phyloP scores from a whole-genome alignment of 2,329 filamentous ascomycete species.

The Rachicladosporium sp. region DNA sequence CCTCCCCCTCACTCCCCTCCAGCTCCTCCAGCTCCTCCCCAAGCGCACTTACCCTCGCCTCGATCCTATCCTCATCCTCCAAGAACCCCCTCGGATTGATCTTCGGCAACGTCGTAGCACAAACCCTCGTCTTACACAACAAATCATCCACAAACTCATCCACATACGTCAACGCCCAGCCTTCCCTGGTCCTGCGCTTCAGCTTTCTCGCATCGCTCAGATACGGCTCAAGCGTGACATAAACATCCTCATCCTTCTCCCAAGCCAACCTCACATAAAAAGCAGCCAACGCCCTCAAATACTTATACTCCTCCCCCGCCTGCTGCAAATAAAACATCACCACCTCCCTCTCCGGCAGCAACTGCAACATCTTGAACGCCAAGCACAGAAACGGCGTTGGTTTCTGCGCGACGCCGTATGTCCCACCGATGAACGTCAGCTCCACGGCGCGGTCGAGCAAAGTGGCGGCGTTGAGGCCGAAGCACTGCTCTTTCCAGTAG shows the following conservation, averaged over 20 bases:
- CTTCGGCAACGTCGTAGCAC: conserved; percentile 85
- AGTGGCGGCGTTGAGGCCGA: conserved; percentile 72
- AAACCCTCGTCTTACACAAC: conserved; percentile 76
- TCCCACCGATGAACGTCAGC: conserved; percentile 75
- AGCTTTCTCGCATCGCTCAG: conserved; percentile 75
- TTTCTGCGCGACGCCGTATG: conserved; percentile 70
- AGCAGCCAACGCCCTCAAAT: conserved; percentile 74
- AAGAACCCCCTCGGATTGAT: conserved; percentile 69
- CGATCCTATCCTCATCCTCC: conserved; percentile 79
- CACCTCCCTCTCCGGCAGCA: conserved; percentile 68
- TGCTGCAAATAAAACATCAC: conserved; percentile 68
- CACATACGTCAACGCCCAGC: conserved; percentile 65
- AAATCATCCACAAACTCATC: conserved; percentile 93
- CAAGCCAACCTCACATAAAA: conserved; percentile 92
- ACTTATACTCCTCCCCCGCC: conserved; percentile 49
- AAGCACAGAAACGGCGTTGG: conserved; percentile 89
- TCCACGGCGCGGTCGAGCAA: conserved; percentile 82
- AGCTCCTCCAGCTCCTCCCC: conserved; percentile 63
- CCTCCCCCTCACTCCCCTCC: conserved; percentile 27
- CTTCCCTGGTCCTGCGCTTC: conserved; percentile 59
- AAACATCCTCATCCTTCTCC: conserved; percentile 70
- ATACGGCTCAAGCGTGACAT: conserved; percentile 66
- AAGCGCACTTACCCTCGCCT: conserved; percentile 72
- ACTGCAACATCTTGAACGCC: conserved; percentile 84
- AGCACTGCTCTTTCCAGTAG: conserved; percentile 99